These are phyloP conservation scores for Boletus mariae DNA, from an alignment of 1,284 basidiomycete genomes.

Conservation along the genomic window DNA sequence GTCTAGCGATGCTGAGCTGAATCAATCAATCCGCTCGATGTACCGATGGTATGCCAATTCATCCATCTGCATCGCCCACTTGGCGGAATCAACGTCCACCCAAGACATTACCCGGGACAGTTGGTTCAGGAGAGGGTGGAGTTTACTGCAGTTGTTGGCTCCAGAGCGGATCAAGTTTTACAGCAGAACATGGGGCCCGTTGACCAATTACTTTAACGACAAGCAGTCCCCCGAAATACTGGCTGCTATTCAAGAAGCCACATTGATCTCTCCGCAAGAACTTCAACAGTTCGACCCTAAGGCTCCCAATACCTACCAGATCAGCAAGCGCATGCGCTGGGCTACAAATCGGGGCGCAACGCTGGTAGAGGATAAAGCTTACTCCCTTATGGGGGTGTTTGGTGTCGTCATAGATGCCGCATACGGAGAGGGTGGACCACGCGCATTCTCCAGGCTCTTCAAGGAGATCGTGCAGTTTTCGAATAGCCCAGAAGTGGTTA, in stretches of 20 bases:
- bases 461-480: neutral
- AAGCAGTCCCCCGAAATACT: neutral
- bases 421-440: neutral
- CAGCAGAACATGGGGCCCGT: neutral
- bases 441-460: neutral
- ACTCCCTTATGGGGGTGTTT: slow-evolving; percentile 1
- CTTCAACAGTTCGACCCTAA: neutral
- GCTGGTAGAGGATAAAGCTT: neutral
- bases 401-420: neutral
- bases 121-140: neutral
- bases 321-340: neutral
- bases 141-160: neutral
- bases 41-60: neutral
- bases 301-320: neutral
- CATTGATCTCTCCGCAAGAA: neutral
- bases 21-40: neutral
- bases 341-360: neutral
- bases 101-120: neutral
- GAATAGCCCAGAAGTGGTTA: neutral
- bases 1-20: neutral
- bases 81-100: neutral
- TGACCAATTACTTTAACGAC: neutral
- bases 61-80: neutral
- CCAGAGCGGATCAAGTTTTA: neutral
- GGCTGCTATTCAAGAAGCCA: neutral